Evolutionary conservation across 306 rosid genomes (phyloP), one percentile per base, ranked within the genome.

Genomic region (Senna tora): DNA sequence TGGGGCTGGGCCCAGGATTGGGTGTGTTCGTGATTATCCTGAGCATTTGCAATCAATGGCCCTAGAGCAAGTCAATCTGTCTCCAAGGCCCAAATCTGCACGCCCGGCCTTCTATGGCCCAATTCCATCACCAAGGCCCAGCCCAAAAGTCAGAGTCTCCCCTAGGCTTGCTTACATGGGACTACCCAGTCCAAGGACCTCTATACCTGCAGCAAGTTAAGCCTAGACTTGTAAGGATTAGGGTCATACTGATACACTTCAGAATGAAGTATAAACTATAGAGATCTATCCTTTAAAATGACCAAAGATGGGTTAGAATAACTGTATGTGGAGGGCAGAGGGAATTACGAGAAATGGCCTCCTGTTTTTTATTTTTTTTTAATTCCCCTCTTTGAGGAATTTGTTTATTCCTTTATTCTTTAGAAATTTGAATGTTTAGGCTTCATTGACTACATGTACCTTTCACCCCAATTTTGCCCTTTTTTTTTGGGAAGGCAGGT

Each of bases 11-110:
- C 97, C 98, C 9, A 81, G 98, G 19, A 93, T 93, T 15, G 97
- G 98, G 42, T 93, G 98, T 52, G 97, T 93, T 14, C 91, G 98
- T 62, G 98, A 90, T 73, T 93, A 93, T 69, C 97, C 98, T 50
- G 53, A 69, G 4, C 92, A 84, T 38, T 80, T 93, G 30, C 96
- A 90, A 58, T 77, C 86, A 1, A 90, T 81, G 34, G 98, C 98
- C 9, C 57, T 93, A 77, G 98, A 93, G 77, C 97, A 93, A 16
- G 93, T 93, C 38, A 77, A 84, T 67, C 72, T 93, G 55, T 93
- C 98, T 0, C 98, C 98, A 0, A 77, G 91, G 25, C 81, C 87
- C 45, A 84, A 52, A 70, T 22, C 78, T 34, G 77, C 75, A 53
- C 12, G 77, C 3, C 9, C 25, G 5, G 46, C 42, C 5, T 75